A percentile compares a stretch with the other conserved stretches of the same genome.
Evolutionary conservation across 257 asterid genomes (phyloP).

Genomic region (Solanum infundibuliforme): DNA sequence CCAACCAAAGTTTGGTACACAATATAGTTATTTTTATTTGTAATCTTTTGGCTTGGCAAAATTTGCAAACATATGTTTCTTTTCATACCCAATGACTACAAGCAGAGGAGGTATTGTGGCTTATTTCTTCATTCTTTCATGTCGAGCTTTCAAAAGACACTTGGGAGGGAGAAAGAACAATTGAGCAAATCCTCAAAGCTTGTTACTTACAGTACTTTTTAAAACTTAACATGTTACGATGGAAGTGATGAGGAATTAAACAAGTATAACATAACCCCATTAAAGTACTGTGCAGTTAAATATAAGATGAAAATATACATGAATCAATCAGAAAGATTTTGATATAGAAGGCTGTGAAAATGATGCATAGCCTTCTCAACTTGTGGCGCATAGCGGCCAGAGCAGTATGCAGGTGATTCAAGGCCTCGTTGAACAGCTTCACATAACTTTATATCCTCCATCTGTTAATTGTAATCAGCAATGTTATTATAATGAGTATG

Average conservation of each 20-base stretch:
- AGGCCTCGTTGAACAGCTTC: slow-evolving; percentile 66
- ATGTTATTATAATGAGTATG: neutral
- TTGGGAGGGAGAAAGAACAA: neutral
- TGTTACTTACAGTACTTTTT: neutral
- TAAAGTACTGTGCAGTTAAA: neutral
- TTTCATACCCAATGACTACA: neutral
- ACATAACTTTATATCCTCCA: slow-evolving; percentile 49
- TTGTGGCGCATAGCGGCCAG: slow-evolving; percentile 60
- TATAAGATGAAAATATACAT: neutral
- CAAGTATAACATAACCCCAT: neutral
- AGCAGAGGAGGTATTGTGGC: too few relatives aligned
- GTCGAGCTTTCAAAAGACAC: neutral
- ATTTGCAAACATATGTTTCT: neutral
- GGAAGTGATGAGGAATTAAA: neutral
- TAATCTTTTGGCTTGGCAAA: neutral
- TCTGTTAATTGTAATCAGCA: slow-evolving; percentile 23
- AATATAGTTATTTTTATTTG: neutral
- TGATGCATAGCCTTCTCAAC: slow-evolving; percentile 94
- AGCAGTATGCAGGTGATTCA: slow-evolving; percentile 57
- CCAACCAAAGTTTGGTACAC: neutral
- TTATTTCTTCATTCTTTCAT: too few relatives aligned
- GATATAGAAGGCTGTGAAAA: slow-evolving; percentile 46
- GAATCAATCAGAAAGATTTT: slow-evolving; percentile 21
- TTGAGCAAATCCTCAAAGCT: neutral
- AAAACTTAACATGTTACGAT: neutral